Evolutionary conservation across 2,329 filamentous ascomycete species (phyloP), one percentile per base, ranked within the genome.

Genomic region (Fusarium algeriense): DNA sequence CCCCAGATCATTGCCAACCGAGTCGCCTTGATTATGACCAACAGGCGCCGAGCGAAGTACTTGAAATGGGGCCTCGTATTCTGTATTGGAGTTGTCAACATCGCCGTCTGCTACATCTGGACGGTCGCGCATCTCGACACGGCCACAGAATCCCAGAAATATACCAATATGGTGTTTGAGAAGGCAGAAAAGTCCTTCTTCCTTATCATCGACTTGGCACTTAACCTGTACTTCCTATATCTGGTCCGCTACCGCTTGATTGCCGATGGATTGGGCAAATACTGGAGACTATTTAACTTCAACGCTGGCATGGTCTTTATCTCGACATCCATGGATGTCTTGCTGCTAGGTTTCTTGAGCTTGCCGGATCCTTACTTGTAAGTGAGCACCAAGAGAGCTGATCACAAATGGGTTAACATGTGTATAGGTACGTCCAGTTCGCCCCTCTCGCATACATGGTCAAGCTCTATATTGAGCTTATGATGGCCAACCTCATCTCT

Each of bases 401-500:
- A 30, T 30, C 28, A 30, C 28, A 30, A 30, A 30, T 30, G 28
- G 28, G 28, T 30, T 58, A 61, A 73, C 12, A 70, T 56, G 44
- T 50, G 56, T 9, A 40, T 38, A 76, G 77, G 60, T 78, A 76
- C 66, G 82, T 85, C 37, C 84, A 86, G 71, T 86, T 87, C 67
- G 83, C 86, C 40, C 85, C 85, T 0, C 79, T 87, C 6, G 84
- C 84, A 5, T 87, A 86, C 70, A 81, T 85, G 23, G 81, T 86
- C 57, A 87, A 87, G 65, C 81, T 87, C 15, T 83, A 87, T 68
- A 86, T 87, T 67, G 85, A 87, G 69, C 81, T 87, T 75, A 81
- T 82, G 20, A 86, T 87, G 85, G 85, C 85, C 37, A 82, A 83
- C 30, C 81, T 87, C 34, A 87, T 87, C 60, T 82, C 77, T 34